Base-by-base conservation (phyloP, 495 filamentous ascomycete species). In the Penicillium paxilli region DNA sequence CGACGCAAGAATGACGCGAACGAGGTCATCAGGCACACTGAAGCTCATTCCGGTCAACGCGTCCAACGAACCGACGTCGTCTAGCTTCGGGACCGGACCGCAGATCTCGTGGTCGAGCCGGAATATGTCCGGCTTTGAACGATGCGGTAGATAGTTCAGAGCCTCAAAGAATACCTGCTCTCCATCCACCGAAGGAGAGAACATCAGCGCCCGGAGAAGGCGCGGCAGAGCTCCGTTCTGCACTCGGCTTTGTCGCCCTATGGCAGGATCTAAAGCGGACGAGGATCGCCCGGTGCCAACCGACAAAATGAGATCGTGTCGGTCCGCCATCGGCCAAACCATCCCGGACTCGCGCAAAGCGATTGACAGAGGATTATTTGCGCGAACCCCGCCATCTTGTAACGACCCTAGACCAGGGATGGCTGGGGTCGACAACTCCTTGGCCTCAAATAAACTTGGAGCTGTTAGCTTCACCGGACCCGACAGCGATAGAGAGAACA, bases 351-450 rank as follows among this genome's bases (percentile, higher is more conserved):
- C 68, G 22, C 35, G 58, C n/a, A 72, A 44, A 14, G 64, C 71
- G 20, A 59, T 52, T 10, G 55, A 44, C 0, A 64, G 44, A 1
- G 70, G 70, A 44, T 70, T 63, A 42, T 76, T 76, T 19, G 67
- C 55, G 1, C 57, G 49, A n/a, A 67, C 59, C 0, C 70, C 71
- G 11, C 58, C 68, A 51, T 74, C 73, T 55, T 76, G 70, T 21
- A 76, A 65, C 0, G 63, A 61, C 5, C 66, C 67, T 24, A 73
- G 47, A 1, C 65, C 63, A 10, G 55, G 44, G n/a, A n/a, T n/a
- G n/a, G n/a, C n/a, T n/a, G n/a, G n/a, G n/a, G n/a, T n/a, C n/a
- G n/a, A n/a, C 7, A 76, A 58, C 22, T 44, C 16, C 35, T 68
- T 68, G 4, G 68, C 59, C 14, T 41, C 45, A 49, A 73, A 73